Conservation (phyloP, 768 basidiomycete genomes). For the Boletus tylopilopsis region DNA sequence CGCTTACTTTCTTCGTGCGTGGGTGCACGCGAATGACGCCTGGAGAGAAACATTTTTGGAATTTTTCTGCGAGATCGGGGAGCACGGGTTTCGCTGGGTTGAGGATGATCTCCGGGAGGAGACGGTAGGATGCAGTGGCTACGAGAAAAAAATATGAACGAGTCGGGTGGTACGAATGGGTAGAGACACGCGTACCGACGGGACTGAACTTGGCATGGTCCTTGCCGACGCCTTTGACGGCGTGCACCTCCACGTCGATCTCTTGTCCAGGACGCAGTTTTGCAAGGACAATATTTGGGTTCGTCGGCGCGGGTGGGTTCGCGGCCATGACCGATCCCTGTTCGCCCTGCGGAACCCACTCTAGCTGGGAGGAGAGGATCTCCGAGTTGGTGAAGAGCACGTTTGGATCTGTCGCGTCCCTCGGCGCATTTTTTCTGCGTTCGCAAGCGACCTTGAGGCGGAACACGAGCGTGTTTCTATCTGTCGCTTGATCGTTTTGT, state of each 20-base stretch:
- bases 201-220: slow-evolving; percentile 97
- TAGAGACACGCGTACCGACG: slow-evolving; percentile 57
- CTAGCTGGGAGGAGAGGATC: slow-evolving; percentile 61
- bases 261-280: slow-evolving; percentile 92
- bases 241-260: slow-evolving; percentile 83
- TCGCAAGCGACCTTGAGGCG: slow-evolving; percentile 64
- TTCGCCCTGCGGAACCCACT: slow-evolving; percentile 81
- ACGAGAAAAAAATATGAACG: slow-evolving; percentile 1
- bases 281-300: slow-evolving; percentile 80
- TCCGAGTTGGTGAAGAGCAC: slow-evolving; percentile 73
- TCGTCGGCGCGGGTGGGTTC: slow-evolving; percentile 59
- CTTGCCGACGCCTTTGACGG: slow-evolving; percentile 87
- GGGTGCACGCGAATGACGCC: slow-evolving; percentile 70
- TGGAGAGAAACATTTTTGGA: slow-evolving; percentile 83
- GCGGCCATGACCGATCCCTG: slow-evolving; percentile 59
- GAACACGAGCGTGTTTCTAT: slow-evolving; percentile 91
- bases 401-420: slow-evolving; percentile 49
- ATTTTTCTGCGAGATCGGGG: slow-evolving; percentile 71
- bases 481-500: slow-evolving; percentile 64
- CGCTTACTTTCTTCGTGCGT: slow-evolving; percentile 53
- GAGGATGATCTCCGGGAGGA: slow-evolving; percentile 77
- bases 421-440: slow-evolving; percentile 52
- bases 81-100: slow-evolving; percentile 74
- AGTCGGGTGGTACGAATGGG: neutral
- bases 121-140: slow-evolving; percentile 96